Base-by-base conservation (phyloP, 176 grass and related monocot species). In the Carex littledalei region DNA sequence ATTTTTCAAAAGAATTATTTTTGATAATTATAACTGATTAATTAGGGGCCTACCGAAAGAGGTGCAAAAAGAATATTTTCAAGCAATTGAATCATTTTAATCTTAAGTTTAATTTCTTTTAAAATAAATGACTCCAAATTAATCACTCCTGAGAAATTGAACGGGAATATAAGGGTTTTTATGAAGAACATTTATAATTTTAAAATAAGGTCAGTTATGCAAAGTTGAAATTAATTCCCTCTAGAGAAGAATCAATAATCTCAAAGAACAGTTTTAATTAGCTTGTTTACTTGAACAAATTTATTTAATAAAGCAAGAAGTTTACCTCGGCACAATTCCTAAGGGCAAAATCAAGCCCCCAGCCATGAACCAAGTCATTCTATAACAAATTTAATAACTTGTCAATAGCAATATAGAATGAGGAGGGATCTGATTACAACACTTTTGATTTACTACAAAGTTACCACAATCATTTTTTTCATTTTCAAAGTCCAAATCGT, bases 301-400 rank as follows among this genome's bases (percentile, higher is more conserved):
- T 43, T 70, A 52, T 53, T 22, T n/a, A 22, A 68, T 16, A 53
- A n/a, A 75, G 20, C 8, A 75, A 26, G 9, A 52, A 52, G 13
- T 68, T 68, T 86, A 89, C 88, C 88, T 89, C 84, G 9, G 77
- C 78, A 34, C 88, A 89, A 67, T 65, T 86, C 37, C 79, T 54
- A 43, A 89, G 78, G 15, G 43, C 77, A 83, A 47, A 77, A 45
- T 89, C 84, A 49, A 89, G 66, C 39, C 84, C 87, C 87, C 87
- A 89, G 63, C 87, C 87, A 83, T 89, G 87, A 41, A 89, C 78
- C 78, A 89, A 74, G n/a, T 89, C 88, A 83, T 89, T 89, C 88
- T 89, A 58, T 49, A 67, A 66, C 3, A 29, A 81, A 37, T 63
- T 47, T 7, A 32, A 29, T 32, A 65, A 5, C 29, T 60, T 76